Percentiles rank a stretch among this genome's conserved stretches.
phyloP scores from a whole-genome alignment of 2,329 filamentous ascomycete genomes.

The Neofusicoccum cordaticola region DNA sequence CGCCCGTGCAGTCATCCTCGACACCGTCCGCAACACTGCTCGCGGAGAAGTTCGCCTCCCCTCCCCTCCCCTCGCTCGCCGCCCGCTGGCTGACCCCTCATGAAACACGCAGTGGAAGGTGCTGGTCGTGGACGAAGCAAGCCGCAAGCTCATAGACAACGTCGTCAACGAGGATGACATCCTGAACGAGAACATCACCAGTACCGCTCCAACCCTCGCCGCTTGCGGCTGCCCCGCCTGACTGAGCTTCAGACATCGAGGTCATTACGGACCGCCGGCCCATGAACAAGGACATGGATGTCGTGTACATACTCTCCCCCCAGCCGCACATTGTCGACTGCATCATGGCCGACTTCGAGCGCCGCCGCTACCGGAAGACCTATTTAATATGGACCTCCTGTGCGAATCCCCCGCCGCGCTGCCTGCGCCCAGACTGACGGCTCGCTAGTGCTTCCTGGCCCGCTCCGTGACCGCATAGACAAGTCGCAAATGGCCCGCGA shows the following conservation, averaged over 20 bases:
- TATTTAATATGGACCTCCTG: constrained; percentile 82
- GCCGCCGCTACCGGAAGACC: constrained; percentile 72
- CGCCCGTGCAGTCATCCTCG: constrained; percentile 61
- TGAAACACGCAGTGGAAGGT: constrained; percentile 79
- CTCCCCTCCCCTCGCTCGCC: constrained; percentile 13
- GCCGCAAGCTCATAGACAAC: constrained; percentile 84
- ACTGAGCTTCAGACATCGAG: constrained; percentile 73
- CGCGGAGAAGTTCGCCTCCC: constrained; percentile 67
- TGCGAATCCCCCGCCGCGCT: constrained; percentile 28
- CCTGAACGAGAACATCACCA: constrained; percentile 92
- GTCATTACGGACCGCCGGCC: constrained; percentile 83
- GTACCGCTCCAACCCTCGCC: constrained; percentile 48
- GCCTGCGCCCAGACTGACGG: constrained; percentile 16
- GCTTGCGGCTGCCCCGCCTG: constrained; percentile 22
- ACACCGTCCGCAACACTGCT: constrained; percentile 73
- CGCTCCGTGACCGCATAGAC: constrained; percentile 71
- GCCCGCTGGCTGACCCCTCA: constrained; percentile 18
- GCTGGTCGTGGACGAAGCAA: constrained; percentile 79
- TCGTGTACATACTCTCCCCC: constrained; percentile 86
- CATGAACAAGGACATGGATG: constrained; percentile 85
- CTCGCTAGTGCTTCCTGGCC: constrained; percentile 62
- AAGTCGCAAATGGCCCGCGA: constrained; percentile 65
- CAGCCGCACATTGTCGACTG: constrained; percentile 88
- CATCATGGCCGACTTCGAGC: constrained; percentile 86
- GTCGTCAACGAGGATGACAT: constrained; percentile 94